phyloP scores from a whole-genome alignment of 768 basidiomycete genomes.

The Serpula lacrymans region DNA sequence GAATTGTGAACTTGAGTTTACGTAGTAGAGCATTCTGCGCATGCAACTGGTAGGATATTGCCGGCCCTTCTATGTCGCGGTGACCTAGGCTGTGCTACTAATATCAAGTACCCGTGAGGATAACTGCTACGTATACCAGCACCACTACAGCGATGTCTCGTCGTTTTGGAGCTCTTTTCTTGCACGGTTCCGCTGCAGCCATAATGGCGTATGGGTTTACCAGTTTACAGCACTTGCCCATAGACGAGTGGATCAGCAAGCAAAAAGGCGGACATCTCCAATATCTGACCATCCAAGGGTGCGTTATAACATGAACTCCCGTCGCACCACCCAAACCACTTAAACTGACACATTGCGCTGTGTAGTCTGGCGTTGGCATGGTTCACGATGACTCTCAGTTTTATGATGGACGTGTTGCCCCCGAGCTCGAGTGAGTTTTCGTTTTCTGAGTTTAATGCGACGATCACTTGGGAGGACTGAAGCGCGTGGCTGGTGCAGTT shows the following conservation, averaged over 20 bases:
- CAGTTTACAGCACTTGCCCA: conserved; percentile 8
- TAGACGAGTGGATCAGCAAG: conserved; percentile 30
- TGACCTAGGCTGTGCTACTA: no score
- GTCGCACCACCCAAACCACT: not conserved
- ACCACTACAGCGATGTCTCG: no score
- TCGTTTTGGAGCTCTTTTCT: conserved; percentile 14
- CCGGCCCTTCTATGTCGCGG: no score
- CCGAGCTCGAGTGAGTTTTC: conserved; percentile 27
- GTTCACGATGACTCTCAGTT: conserved; percentile 38
- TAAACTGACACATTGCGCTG: conserved; percentile 9
- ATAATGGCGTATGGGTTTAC: conserved; percentile 37
- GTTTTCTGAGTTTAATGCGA: not conserved
- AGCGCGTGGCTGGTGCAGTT: conserved; percentile 4
- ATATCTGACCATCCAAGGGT: conserved; percentile 81
- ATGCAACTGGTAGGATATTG: no score
- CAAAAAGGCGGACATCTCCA: conserved; percentile 67
- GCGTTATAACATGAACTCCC: conserved; percentile 12
- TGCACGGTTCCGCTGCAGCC: conserved; percentile 29
- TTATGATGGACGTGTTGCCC: conserved; percentile 40
- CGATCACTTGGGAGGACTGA: not conserved
- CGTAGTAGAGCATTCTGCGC: no score
- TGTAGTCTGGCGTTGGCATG: conserved; percentile 35
- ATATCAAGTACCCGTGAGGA: no score
- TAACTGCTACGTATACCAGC: no score
- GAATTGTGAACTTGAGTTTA: no score